phyloP scores from a whole-genome alignment of 1,284 basidiomycete genomes.

The Fomes fomentarius region DNA sequence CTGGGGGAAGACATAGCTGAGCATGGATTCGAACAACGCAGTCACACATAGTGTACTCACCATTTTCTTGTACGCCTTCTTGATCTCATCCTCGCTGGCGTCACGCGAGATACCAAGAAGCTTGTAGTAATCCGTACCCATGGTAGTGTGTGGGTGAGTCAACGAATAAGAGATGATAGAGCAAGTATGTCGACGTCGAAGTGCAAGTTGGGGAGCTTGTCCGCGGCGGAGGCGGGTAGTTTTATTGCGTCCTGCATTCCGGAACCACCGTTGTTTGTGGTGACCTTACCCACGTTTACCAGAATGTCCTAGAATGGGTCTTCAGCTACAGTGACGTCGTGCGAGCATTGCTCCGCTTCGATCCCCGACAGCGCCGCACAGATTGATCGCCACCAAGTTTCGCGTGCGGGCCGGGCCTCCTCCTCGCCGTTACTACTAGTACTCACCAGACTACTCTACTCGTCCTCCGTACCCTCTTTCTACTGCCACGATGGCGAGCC shows the following conservation, averaged over 20 bases:
- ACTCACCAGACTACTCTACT: constrained; percentile 3
- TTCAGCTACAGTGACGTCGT: constrained; percentile 29
- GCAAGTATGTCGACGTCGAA: constrained; percentile 1
- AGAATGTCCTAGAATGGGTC: constrained; percentile 31
- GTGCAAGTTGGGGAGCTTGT: neutral
- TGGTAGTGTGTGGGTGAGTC: constrained; percentile 31
- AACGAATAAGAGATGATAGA: constrained; percentile 1
- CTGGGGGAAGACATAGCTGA: constrained; percentile 30
- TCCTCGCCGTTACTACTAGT: constrained; percentile 10
- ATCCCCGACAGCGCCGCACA: neutral
- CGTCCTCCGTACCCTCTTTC: neutral
- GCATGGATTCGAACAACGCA: neutral
- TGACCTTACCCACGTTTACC: constrained; percentile 14
- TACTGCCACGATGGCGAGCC: constrained; percentile 18
- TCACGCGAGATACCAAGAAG: constrained; percentile 74
- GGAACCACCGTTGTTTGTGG: constrained; percentile 14
- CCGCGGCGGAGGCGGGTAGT: constrained; percentile 3
- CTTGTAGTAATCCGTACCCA: constrained; percentile 87
- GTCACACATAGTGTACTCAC: constrained; percentile 28
- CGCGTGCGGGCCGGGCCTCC: constrained; percentile 16
- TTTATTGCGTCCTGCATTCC: constrained; percentile 19
- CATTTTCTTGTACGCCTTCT: constrained; percentile 58
- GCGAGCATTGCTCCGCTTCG: constrained; percentile 14
- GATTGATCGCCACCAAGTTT: constrained; percentile 4
- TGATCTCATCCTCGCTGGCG: constrained; percentile 70